Evolutionary conservation across 805 yeast genomes (phyloP).

Genomic region (Brettanomyces nanus): DNA sequence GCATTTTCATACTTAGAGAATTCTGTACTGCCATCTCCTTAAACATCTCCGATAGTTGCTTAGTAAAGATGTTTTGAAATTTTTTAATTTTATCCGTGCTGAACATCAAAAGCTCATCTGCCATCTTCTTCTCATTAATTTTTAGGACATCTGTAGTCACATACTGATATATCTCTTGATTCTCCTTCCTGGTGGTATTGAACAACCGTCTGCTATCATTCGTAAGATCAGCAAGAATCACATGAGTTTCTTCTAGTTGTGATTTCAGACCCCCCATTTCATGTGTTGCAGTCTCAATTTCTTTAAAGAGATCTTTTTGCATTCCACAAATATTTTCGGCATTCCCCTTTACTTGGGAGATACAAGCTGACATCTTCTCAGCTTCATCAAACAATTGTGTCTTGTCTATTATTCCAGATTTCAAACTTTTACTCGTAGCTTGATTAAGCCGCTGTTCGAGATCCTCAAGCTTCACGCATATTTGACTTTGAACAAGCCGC

Average conservation of each 20-base stretch:
- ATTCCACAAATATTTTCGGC: not conserved
- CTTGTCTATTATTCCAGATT: not conserved
- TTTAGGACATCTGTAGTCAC: not conserved
- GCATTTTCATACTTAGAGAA: not conserved
- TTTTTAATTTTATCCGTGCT: not conserved
- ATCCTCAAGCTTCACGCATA: not conserved
- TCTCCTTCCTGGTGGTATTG: not conserved
- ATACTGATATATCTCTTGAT: not conserved
- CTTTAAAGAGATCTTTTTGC: not conserved
- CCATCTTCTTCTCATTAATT: not conserved
- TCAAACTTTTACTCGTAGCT: not conserved
- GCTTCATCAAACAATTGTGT: not conserved
- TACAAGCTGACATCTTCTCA: not conserved
- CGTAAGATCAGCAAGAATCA: not conserved
- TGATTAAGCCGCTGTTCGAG: not conserved
- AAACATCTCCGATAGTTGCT: not conserved
- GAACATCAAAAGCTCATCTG: conserved; percentile 1
- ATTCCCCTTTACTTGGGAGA: too few species aligned
- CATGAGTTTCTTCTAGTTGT: not conserved
- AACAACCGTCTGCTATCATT: not conserved
- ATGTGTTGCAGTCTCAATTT: too few species aligned
- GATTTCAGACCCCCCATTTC: not conserved
- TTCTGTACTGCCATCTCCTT: conserved; percentile 1
- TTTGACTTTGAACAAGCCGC: not conserved
- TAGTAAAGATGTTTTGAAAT: not conserved